Evolutionary conservation across 1,284 basidiomycete genomes (phyloP), one percentile per base, ranked within the genome.

Genomic region (Moesziomyces antarcticus): DNA sequence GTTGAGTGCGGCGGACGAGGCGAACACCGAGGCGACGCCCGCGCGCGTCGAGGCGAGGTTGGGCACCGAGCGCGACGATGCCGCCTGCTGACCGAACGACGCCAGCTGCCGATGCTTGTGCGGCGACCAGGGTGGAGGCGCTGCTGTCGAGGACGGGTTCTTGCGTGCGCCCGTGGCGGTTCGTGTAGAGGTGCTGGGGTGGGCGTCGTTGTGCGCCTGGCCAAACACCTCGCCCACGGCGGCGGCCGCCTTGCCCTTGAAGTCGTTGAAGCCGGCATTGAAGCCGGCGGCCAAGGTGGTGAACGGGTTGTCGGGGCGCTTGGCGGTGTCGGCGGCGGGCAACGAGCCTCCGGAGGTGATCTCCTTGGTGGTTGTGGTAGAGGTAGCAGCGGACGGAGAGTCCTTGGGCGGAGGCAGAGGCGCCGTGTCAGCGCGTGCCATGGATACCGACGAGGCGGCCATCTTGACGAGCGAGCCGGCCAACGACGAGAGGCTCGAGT

Each of bases 31-130:
- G 44, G 58, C 75, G 58, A 46, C 61, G 65, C 89, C 88, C 51
- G 48, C 88, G 27, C 90, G 73, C 57, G 90, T 70, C 88, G 85
- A 69, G 88, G 64, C 49, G 53, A 77, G 55, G 59, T 72, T 53
- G 63, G 72, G 47, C 42, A 76, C 45, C 67, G 76, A 49, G 56
- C 77, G 42, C 53, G 78, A 60, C 50, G 68, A 33, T 52, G 74
- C 66, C 6, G 58, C 53, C 30, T 66, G 52, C 52, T 63, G 53
- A 40, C 42, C 54, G 33, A 75, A 63, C 10, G 64, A 61, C 42
- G 56, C 35, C 27, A 69, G 47, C 45, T 73, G 65, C 6, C 71
- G 71, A 22, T 65, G 65, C 65, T 67, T 67, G 43, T 49, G 52
- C 0, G 64, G 70, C 20, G 70, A 67, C 70, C 70, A 73, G 5